These are phyloP conservation scores for Pythium volutum DNA, from an alignment of 352 stramenopile genomes.

Conservation along the genomic window DNA sequence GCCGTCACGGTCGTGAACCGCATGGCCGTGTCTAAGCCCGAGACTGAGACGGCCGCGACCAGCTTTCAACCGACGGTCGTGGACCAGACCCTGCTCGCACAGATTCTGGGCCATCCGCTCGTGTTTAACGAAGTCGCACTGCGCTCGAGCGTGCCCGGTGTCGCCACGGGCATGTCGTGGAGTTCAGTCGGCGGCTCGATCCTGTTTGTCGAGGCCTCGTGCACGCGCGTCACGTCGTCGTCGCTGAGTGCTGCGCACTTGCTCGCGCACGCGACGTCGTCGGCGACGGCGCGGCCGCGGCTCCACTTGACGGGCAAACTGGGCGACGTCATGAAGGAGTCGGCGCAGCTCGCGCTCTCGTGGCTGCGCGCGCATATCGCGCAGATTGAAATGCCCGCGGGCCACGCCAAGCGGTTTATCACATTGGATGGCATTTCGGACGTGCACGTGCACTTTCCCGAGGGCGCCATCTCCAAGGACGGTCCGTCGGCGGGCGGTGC, in stretches of 20 bases:
- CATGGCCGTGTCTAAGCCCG: constrained; percentile 6
- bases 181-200: constrained; percentile 76
- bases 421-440: constrained; percentile 60
- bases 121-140: constrained; percentile 77
- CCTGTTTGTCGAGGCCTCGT: constrained; percentile 85
- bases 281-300: constrained; percentile 27
- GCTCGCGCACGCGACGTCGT: constrained; percentile 23
- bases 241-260: constrained; percentile 25
- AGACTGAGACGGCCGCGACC: constrained; percentile 20
- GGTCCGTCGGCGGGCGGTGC: constrained; percentile 83
- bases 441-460: constrained; percentile 88
- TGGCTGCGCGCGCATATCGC: constrained; percentile 73
- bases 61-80: constrained; percentile 34
- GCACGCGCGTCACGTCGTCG: constrained; percentile 35
- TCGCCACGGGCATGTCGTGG: constrained; percentile 86
- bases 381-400: constrained; percentile 42
- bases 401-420: constrained; percentile 20
- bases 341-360: constrained; percentile 76
- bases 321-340: constrained; percentile 90
- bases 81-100: constrained; percentile 48
- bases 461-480: constrained; percentile 89
- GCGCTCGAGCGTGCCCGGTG: constrained; percentile 55
- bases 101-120: constrained; percentile 63
- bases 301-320: constrained; percentile 74
- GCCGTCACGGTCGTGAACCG: constrained; percentile 67